Conservation (phyloP, 2,329 filamentous ascomycete genomes). For the Acephala macrosclerotiorum region DNA sequence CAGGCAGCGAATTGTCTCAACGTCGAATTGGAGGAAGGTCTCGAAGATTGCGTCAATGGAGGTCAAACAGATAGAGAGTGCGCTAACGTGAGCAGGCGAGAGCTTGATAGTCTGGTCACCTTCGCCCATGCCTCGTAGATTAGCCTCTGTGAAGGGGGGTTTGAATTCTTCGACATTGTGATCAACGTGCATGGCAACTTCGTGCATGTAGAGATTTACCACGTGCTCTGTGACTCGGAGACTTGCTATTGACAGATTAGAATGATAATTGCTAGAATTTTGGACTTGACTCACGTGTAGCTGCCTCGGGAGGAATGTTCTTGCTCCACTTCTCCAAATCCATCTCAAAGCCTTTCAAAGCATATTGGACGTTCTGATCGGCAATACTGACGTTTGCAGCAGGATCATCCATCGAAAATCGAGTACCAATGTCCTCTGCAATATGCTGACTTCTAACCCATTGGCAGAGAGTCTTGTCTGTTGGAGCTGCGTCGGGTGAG, state of each 20-base stretch:
- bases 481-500: constrained; percentile 48
- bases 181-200: constrained; percentile 64
- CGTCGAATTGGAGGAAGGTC: constrained; percentile 55
- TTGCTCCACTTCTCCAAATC: constrained; percentile 57
- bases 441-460: constrained; percentile 55
- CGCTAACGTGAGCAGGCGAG: constrained; percentile 53
- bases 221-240: constrained; percentile 60
- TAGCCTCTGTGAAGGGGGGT: constrained; percentile 44
- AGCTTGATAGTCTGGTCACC: constrained; percentile 32
- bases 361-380: constrained; percentile 61
- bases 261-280: neutral
- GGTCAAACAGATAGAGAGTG: constrained; percentile 58
- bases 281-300: constrained; percentile 40
- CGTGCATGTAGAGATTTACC: constrained; percentile 64
- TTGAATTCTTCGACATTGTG: constrained; percentile 61
- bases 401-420: constrained; percentile 60
- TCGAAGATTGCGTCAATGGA: constrained; percentile 62
- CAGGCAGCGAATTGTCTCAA: constrained; percentile 55
- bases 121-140: constrained; percentile 30
- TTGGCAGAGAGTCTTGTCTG: constrained; percentile 51
- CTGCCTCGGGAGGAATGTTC: constrained; percentile 49
- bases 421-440: constrained; percentile 61
- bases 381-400: constrained; percentile 54
- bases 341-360: constrained; percentile 60
- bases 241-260: constrained; percentile 46